phyloP scores from a whole-genome alignment of 2,329 filamentous ascomycete species.

The Byssothecium circinans region DNA sequence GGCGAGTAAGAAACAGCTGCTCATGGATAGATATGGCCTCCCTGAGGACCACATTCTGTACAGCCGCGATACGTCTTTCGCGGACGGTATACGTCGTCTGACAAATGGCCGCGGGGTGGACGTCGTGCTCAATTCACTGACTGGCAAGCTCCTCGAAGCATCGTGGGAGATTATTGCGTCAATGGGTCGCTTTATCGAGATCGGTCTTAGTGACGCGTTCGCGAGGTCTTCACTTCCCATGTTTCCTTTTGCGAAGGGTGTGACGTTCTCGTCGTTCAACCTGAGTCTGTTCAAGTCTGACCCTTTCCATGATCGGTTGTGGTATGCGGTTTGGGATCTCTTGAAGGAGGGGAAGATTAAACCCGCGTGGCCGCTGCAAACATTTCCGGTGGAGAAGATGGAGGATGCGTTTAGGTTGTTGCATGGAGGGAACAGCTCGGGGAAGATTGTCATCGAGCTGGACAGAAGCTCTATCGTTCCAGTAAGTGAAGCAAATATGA shows the following conservation, averaged over 20 bases:
- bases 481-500: neutral
- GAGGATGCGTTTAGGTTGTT: conserved; percentile 12
- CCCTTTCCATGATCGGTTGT: neutral
- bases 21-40: conserved; percentile 19
- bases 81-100: conserved; percentile 17
- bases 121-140: conserved; percentile 37
- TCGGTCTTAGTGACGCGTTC: conserved; percentile 13
- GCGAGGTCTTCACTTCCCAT: neutral
- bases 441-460: conserved; percentile 14
- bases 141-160: conserved; percentile 26
- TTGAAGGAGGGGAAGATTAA: neutral
- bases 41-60: conserved; percentile 36
- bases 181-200: conserved; percentile 36
- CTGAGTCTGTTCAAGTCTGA: neutral
- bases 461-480: conserved; percentile 9
- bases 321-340: conserved; percentile 2
- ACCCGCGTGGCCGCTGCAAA: conserved; percentile 5
- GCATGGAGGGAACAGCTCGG: conserved; percentile 11
- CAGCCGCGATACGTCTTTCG: conserved; percentile 32
- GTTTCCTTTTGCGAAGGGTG: conserved; percentile 2
- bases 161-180: conserved; percentile 30
- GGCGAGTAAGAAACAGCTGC: conserved; percentile 3
- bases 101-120: conserved; percentile 38
- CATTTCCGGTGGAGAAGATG: conserved; percentile 5
- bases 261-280: neutral